phyloP scores from a whole-genome alignment of 2,329 filamentous ascomycete species.

The Ophiostoma montium region DNA sequence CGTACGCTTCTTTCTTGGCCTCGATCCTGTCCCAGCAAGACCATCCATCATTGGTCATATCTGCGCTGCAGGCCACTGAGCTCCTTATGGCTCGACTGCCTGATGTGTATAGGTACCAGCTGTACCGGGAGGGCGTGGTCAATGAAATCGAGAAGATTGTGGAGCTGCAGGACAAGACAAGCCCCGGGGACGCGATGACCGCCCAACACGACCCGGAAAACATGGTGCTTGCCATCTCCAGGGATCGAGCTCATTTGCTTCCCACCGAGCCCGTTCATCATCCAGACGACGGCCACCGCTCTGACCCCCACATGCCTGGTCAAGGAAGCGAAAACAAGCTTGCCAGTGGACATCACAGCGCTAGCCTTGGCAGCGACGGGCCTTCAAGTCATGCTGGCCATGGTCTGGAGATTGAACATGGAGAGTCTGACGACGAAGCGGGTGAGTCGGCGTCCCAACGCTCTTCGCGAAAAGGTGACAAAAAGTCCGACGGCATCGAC shows the following conservation, averaged over 20 bases:
- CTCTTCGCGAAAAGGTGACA: not conserved
- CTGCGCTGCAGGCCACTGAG: constrained; percentile 78
- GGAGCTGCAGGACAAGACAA: constrained; percentile 20
- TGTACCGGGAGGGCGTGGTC: constrained; percentile 93
- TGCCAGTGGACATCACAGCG: not conserved
- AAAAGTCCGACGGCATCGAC: constrained; percentile 6
- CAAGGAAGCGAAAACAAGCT: too few species aligned
- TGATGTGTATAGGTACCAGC: constrained; percentile 84
- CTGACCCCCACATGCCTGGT: too few species aligned
- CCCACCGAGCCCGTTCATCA: too few species aligned
- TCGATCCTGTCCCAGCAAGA: constrained; percentile 94
- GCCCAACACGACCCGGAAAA: too few species aligned
- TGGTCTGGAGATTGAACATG: not conserved
- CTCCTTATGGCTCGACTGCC: constrained; percentile 73
- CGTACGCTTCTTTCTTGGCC: constrained; percentile 90
- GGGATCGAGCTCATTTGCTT: too few species aligned
- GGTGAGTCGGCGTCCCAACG: constrained; percentile 14
- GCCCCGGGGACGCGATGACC: too few species aligned
- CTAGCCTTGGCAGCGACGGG: not conserved
- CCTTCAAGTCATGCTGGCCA: not conserved
- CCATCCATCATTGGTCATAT: constrained; percentile 72
- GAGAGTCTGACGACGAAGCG: constrained; percentile 5
- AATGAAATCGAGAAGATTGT: constrained; percentile 77
- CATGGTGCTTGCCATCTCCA: too few species aligned
- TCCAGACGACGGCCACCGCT: too few species aligned